A percentile compares a stretch with the other conserved stretches of the same genome.
Conservation (phyloP, 1,139 yeast species). For the Waltiozyma sp. region DNA sequence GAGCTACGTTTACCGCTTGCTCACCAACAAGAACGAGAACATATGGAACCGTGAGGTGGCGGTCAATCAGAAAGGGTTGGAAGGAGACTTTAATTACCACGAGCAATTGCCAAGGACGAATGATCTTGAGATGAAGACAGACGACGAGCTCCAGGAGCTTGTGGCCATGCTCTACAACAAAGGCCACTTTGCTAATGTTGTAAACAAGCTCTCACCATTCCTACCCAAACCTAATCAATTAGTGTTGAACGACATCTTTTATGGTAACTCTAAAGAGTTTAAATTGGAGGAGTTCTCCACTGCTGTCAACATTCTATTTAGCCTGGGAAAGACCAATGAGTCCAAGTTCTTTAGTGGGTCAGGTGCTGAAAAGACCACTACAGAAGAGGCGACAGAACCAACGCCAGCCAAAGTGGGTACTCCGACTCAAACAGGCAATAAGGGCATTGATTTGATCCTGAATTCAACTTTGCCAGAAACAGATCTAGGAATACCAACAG, state of each 20-base stretch:
- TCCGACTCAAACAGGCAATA: background rate
- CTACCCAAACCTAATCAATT: background rate
- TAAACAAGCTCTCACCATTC: background rate
- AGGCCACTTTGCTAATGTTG: background rate
- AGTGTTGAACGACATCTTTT: background rate
- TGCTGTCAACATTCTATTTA: background rate
- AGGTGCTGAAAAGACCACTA: background rate
- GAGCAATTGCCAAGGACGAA: conserved; percentile 6
- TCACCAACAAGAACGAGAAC: conserved; percentile 21
- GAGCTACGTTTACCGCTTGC: conserved; percentile 18
- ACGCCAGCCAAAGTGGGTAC: too few species aligned
- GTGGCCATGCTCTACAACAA: background rate
- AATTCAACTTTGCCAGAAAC: background rate
- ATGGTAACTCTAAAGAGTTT: background rate
- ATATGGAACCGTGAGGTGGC: conserved; percentile 16
- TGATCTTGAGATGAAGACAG: background rate
- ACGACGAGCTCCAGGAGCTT: background rate
- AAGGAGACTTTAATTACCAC: background rate
- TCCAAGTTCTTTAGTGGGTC: background rate
- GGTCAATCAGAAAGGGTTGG: conserved; percentile 6
- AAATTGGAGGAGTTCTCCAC: background rate
- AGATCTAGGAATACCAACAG: too few species aligned
- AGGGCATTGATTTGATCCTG: background rate
- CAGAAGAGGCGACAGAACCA: background rate
- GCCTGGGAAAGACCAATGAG: background rate